Evolutionary conservation across 2,329 filamentous ascomycete species (phyloP), one percentile per base, ranked within the genome.

Genomic region (Dissoconium aciculare): DNA sequence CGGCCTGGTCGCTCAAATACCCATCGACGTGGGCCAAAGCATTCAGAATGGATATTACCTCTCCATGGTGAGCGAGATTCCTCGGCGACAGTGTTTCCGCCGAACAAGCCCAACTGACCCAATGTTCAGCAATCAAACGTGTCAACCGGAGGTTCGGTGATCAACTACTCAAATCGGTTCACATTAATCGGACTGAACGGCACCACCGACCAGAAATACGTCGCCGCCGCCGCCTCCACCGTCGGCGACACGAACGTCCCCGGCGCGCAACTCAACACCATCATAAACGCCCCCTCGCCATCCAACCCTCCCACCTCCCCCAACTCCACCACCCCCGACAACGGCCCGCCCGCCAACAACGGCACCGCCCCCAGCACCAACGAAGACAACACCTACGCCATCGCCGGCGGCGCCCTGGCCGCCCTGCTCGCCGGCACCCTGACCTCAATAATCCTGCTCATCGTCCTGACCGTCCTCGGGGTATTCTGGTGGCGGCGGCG

Each of bases 141-240:
- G 35, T 35, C 1, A 30, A 34, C 5, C 40, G 38, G 5, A 36
- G 38, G 11, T 14, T 63, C 61, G 4, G 58, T 71, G 15, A 65
- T 63, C 35, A 71, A 68, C 44, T 77, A 65, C 47, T 75, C 71
- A 4, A 44, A 59, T 27, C 71, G 73, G 36, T 80, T 80, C 53
- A 64, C 69, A 5, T 55, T 78, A 29, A 60, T 59, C 12, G 64
- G 63, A 42, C 76, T 78, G 72, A 72, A 64, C 3, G 73, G 73
- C 15, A 54, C 55, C 3, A 75, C 75, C 43, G 55, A 62, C 2
- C 35, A 57, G 2, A 45, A 43, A 21, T 52, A 66, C 27, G 41
- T 50, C 11, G 33, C 38, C 16, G 41, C 33, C 12, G 41, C 41
- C 10, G 40, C 37, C 21, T 31, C 30, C 10, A 35, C 29, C 6